A percentile compares a stretch with the other conserved stretches of the same genome.
Evolutionary conservation across 495 filamentous ascomycete genomes (phyloP).

Genomic region (Schizothecium vesticola): DNA sequence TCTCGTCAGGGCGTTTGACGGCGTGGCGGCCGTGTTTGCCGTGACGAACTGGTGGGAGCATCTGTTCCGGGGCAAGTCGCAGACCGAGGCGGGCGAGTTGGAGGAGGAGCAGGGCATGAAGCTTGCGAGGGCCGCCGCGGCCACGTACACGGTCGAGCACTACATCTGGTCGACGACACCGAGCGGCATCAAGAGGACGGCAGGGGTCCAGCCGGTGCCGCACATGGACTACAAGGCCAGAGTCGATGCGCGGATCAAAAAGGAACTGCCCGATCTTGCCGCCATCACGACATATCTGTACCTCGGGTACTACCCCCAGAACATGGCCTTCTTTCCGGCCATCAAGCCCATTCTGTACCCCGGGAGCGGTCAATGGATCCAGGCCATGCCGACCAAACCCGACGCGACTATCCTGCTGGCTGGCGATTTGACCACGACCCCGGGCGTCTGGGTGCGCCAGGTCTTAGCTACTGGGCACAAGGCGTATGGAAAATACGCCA

Average conservation of each 20-base stretch:
- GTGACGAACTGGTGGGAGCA: conserved; percentile 16
- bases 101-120: conserved; percentile 31
- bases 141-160: conserved; percentile 36
- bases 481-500: conserved; percentile 11
- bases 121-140: conserved; percentile 37
- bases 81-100: conserved; percentile 5
- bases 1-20: conserved; percentile 12
- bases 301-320: conserved; percentile 23
- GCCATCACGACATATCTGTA: conserved; percentile 36
- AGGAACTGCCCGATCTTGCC: conserved; percentile 15
- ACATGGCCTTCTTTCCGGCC: conserved; percentile 11
- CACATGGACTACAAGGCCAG: conserved; percentile 34
- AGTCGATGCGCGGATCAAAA: conserved; percentile 34
- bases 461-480: conserved; percentile 4
- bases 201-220: conserved; percentile 22
- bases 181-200: conserved; percentile 20
- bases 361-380: conserved; percentile 11
- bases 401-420: conserved; percentile 13
- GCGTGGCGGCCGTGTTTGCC: conserved; percentile 9
- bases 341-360: conserved; percentile 8
- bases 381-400: conserved; percentile 9
- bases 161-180: conserved; percentile 46
- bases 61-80: conserved; percentile 5
- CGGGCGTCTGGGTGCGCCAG: conserved; percentile 17
- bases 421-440: conserved; percentile 15